phyloP scores from a whole-genome alignment of 73 alveolate genomes.

The Blepharisma stoltei region DNA sequence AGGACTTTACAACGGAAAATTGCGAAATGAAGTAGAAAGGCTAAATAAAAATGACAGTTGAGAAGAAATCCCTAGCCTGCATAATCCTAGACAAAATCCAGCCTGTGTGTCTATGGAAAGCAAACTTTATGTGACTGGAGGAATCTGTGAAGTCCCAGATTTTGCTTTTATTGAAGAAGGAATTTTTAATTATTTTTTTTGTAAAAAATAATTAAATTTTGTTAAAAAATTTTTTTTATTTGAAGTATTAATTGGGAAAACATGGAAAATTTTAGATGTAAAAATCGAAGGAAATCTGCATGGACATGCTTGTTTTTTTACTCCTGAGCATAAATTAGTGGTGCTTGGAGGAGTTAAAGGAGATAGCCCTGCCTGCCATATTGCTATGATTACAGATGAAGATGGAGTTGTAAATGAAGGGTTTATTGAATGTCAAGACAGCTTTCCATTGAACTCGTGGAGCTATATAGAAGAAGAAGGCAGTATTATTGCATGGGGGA shows the following conservation, averaged over 20 bases:
- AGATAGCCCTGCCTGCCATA: too few relatives aligned
- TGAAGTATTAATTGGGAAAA: neutral
- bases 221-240: too few relatives aligned
- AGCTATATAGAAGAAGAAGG: conserved; percentile 20
- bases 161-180: neutral
- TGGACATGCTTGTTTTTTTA: conserved; percentile 27
- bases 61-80: conserved; percentile 6
- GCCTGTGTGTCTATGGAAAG: conserved; percentile 27
- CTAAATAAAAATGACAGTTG: neutral
- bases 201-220: too few relatives aligned
- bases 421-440: neutral
- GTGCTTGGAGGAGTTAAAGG: neutral
- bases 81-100: conserved; percentile 2
- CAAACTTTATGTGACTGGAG: conserved; percentile 9
- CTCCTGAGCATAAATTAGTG: conserved; percentile 29
- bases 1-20: neutral
- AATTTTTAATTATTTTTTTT: too few relatives aligned
- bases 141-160: neutral
- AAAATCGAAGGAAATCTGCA: neutral
- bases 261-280: conserved; percentile 15
- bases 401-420: too few relatives aligned
- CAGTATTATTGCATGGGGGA: conserved; percentile 16
- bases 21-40: conserved; percentile 18
- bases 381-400: too few relatives aligned
- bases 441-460: conserved; percentile 12